phyloP scores from a whole-genome alignment of 2,329 filamentous ascomycete genomes.

The Septoria linicola region DNA sequence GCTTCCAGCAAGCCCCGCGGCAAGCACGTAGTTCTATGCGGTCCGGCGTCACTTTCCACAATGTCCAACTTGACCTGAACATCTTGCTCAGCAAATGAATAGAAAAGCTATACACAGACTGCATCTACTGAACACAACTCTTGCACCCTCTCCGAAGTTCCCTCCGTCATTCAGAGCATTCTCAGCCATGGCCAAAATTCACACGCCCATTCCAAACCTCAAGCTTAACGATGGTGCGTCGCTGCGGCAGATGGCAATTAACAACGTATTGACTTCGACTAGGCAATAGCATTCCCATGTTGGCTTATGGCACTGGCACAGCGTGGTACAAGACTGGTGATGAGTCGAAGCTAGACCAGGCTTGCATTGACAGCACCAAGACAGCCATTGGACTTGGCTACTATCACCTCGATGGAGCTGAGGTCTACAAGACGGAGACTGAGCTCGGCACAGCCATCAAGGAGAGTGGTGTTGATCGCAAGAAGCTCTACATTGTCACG shows the following conservation, averaged over 20 bases:
- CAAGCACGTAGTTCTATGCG: no score
- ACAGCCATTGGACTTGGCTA: constrained; percentile 69
- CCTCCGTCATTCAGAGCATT: not conserved
- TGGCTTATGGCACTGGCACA: constrained; percentile 72
- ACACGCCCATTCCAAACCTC: constrained; percentile 55
- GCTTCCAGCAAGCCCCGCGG: no score
- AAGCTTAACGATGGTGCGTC: constrained; percentile 73
- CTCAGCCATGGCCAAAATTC: constrained; percentile 33
- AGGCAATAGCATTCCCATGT: constrained; percentile 68
- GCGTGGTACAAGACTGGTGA: constrained; percentile 59
- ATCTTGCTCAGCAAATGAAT: not conserved
- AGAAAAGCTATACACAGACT: not conserved
- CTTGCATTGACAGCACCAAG: constrained; percentile 56
- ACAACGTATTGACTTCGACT: no score
- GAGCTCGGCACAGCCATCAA: constrained; percentile 51
- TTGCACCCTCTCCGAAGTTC: not conserved
- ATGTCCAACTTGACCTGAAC: not conserved
- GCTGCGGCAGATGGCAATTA: no score
- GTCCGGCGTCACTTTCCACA: not conserved
- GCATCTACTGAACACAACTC: not conserved
- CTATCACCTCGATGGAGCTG: constrained; percentile 71
- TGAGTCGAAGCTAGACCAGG: constrained; percentile 56
- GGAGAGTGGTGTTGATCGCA: constrained; percentile 43
- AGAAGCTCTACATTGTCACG: constrained; percentile 54
- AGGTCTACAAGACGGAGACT: constrained; percentile 57